Percentiles rank a stretch among this genome's conserved stretches.
Conservation (phyloP, 805 yeast species). For the Pichia californica region DNA sequence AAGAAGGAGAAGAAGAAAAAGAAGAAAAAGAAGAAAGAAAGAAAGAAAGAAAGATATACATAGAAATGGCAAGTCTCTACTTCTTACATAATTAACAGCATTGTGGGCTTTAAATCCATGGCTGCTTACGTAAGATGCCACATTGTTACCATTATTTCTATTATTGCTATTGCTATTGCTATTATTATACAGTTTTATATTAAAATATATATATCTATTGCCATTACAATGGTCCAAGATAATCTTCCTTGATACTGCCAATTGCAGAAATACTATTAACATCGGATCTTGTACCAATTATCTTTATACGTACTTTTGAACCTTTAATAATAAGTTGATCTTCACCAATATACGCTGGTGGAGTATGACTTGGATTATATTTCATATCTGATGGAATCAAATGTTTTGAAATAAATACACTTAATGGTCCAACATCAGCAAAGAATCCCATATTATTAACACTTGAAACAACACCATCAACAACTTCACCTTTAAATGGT, state of each 20-base stretch:
- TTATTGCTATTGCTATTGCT: no score
- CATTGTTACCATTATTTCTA: no score
- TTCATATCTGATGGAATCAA: constrained; percentile 90
- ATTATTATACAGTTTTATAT: no score
- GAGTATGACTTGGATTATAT: constrained; percentile 91
- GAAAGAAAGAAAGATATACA: no score
- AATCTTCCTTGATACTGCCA: constrained; percentile 97
- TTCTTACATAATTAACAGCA: not conserved
- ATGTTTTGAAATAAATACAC: constrained; percentile 92
- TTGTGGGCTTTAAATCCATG: not conserved
- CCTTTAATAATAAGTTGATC: constrained; percentile 96
- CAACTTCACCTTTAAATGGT: constrained; percentile 98
- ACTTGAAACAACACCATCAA: constrained; percentile 90
- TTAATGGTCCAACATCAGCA: constrained; percentile 96
- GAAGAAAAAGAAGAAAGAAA: not conserved
- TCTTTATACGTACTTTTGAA: constrained; percentile 85
- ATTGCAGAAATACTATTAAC: constrained; percentile 96
- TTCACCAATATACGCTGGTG: constrained; percentile 95
- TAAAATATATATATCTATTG: no score
- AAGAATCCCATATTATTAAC: constrained; percentile 94
- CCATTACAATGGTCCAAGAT: constrained; percentile 69
- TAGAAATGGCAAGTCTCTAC: not conserved
- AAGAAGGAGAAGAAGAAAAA: not conserved
- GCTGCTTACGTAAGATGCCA: no score
- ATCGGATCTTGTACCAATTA: constrained; percentile 95